These are phyloP conservation scores for Saitozyma sp. DNA, from an alignment of 768 basidiomycete species.

Conservation along the genomic window DNA sequence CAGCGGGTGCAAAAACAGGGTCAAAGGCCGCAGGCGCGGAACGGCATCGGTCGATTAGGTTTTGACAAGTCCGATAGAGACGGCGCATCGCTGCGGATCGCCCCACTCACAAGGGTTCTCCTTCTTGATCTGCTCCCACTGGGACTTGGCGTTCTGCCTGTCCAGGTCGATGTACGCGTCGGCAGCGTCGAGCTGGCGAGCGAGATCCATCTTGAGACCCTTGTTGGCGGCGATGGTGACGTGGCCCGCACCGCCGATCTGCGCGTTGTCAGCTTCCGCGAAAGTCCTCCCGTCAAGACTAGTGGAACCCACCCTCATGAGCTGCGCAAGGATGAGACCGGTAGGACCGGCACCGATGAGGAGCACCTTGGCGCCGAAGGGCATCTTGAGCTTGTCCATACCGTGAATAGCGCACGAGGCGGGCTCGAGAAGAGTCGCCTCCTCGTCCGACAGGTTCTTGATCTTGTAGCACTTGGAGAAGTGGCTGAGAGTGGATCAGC, in stretches of 20 bases:
- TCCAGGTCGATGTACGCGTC: constrained; percentile 88
- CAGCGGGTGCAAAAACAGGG: not conserved
- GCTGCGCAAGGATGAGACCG: constrained; percentile 83
- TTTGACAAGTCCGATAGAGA: too few relatives aligned
- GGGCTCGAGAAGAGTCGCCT: constrained; percentile 83
- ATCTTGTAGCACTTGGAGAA: constrained; percentile 83
- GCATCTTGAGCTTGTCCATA: constrained; percentile 78
- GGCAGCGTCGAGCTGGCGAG: constrained; percentile 71
- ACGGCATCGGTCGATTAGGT: too few relatives aligned
- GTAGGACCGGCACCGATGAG: constrained; percentile 89
- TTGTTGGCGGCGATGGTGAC: constrained; percentile 82
- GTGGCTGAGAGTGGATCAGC: constrained; percentile 54
- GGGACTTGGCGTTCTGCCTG: constrained; percentile 67
- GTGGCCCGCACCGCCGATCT: constrained; percentile 69
- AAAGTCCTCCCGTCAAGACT: not conserved
- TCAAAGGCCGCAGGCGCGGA: too few relatives aligned
- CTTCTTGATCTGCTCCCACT: constrained; percentile 77
- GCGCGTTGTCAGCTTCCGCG: not conserved
- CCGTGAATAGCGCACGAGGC: constrained; percentile 90
- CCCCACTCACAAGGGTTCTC: constrained; percentile 63
- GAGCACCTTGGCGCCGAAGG: constrained; percentile 80
- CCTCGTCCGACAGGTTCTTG: constrained; percentile 80
- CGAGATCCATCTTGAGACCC: constrained; percentile 79
- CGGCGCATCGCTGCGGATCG: not conserved
- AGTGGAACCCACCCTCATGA: constrained; percentile 60